phyloP scores from a whole-genome alignment of 345 rosid genomes.

The Gynandropsis gynandra region DNA sequence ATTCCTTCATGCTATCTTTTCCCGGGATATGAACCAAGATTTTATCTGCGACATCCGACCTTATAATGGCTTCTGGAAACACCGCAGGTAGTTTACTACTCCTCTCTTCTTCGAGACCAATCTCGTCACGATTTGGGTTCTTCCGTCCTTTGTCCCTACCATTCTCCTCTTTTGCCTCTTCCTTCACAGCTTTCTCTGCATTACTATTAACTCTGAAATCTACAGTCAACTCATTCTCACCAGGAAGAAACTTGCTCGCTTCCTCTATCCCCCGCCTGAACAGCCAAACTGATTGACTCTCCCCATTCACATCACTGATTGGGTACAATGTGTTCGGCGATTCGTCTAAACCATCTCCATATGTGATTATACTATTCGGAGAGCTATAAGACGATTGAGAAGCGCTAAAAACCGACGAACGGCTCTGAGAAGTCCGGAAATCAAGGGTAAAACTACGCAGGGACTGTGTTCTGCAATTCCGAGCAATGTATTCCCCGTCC shows the following conservation, averaged over 20 bases:
- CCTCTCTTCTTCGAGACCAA: slow-evolving; percentile 59
- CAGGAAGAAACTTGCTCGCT: slow-evolving; percentile 60
- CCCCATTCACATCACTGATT: slow-evolving; percentile 33
- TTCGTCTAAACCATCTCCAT: slow-evolving; percentile 42
- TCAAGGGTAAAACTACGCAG: slow-evolving; percentile 26
- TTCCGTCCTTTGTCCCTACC: slow-evolving; percentile 40
- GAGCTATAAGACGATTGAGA: slow-evolving; percentile 45
- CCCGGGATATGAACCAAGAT: slow-evolving; percentile 46
- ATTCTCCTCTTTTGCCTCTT: slow-evolving; percentile 21
- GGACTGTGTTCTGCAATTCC: slow-evolving; percentile 22
- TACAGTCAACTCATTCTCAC: slow-evolving; percentile 32
- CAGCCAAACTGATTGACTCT: slow-evolving; percentile 57
- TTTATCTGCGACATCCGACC: slow-evolving; percentile 61
- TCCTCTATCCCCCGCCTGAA: slow-evolving; percentile 76
- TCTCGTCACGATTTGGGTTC: slow-evolving; percentile 39
- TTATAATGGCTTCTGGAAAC: slow-evolving; percentile 44
- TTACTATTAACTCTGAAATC: slow-evolving; percentile 26
- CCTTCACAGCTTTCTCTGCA: slow-evolving; percentile 7
- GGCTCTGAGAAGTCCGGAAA: slow-evolving; percentile 26
- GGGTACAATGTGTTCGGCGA: slow-evolving; percentile 40
- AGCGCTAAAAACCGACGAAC: slow-evolving; percentile 24
- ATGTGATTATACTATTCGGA: slow-evolving; percentile 33
- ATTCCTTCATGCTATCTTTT: slow-evolving; percentile 28
- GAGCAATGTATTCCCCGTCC: slow-evolving; percentile 18
- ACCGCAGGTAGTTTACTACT: slow-evolving; percentile 61